Percentiles rank a stretch among this genome's conserved stretches.
phyloP scores from a whole-genome alignment of 371 early-diverging fungal genomes.

The Circinella minor region DNA sequence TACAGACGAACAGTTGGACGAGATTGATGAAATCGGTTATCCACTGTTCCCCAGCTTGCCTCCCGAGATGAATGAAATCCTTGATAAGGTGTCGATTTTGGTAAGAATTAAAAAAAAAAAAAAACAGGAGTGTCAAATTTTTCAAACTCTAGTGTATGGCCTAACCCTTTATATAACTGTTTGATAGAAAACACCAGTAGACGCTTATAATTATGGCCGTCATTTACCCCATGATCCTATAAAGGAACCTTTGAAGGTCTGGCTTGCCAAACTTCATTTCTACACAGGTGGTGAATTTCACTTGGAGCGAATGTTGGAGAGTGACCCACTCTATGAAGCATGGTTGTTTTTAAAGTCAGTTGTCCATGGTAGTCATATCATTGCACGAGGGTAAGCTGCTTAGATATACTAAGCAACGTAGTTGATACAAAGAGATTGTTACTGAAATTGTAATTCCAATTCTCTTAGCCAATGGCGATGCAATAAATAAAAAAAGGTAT shows the following conservation, averaged over 20 bases:
- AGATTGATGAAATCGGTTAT: not conserved
- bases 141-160: not conserved
- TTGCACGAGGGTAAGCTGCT: constrained; percentile 1
- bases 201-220: not conserved
- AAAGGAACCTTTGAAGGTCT: not conserved
- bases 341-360: constrained; percentile 6
- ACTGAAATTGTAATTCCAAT: not conserved
- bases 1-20: not conserved
- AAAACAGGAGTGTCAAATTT: not conserved
- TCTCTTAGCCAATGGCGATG: constrained; percentile 12
- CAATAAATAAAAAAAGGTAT: constrained; percentile 10
- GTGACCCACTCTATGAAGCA: not conserved
- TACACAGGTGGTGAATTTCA: not conserved
- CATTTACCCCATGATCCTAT: not conserved
- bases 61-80: not conserved
- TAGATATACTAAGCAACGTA: not conserved
- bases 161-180: too few species aligned
- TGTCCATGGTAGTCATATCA: not conserved
- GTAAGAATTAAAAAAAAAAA: not conserved
- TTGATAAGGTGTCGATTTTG: too few species aligned
- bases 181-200: constrained; percentile 1
- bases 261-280: not conserved
- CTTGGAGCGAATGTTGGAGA: not conserved
- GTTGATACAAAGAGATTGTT: not conserved
- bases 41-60: not conserved